A percentile compares a stretch with the other conserved stretches of the same genome.
Conservation (phyloP, 2,329 filamentous ascomycete genomes). For the Cordyceps militaris region DNA sequence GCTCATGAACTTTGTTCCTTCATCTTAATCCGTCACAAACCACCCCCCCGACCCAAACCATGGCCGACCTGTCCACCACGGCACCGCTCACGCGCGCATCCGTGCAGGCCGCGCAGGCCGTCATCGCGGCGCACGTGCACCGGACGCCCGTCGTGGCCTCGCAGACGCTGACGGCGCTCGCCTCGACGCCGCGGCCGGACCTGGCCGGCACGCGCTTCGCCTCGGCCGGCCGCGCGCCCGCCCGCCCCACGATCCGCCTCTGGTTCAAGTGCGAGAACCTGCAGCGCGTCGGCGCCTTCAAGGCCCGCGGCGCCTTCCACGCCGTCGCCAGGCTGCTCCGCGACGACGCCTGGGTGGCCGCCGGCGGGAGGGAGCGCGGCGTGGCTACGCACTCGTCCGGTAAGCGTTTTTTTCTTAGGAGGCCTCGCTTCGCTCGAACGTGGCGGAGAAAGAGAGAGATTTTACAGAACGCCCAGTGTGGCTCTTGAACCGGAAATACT, state of each 20-base stretch:
- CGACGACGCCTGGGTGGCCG: conserved; percentile 54
- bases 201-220: conserved; percentile 51
- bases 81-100: conserved; percentile 66
- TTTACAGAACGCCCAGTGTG: too few species aligned
- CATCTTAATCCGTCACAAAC: not conserved
- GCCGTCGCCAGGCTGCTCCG: conserved; percentile 63
- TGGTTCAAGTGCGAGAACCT: conserved; percentile 97
- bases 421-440: not conserved
- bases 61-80: conserved; percentile 48
- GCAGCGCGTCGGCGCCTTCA: conserved; percentile 88
- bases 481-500: too few species aligned
- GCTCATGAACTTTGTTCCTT: not conserved
- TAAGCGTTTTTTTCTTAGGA: conserved; percentile 29
- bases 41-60: conserved; percentile 19
- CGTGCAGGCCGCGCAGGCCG: conserved; percentile 61
- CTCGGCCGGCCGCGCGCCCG: conserved; percentile 39
- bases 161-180: conserved; percentile 64
- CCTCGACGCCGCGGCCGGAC: conserved; percentile 61
- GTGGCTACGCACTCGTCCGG: conserved; percentile 89
- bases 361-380: conserved; percentile 54
- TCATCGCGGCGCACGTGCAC: conserved; percentile 73
- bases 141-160: conserved; percentile 77
- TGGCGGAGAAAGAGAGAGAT: not conserved
- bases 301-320: conserved; percentile 84
- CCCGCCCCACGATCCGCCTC: conserved; percentile 60